phyloP scores from a whole-genome alignment of 805 yeast species.

The Osmozyma mogii region DNA sequence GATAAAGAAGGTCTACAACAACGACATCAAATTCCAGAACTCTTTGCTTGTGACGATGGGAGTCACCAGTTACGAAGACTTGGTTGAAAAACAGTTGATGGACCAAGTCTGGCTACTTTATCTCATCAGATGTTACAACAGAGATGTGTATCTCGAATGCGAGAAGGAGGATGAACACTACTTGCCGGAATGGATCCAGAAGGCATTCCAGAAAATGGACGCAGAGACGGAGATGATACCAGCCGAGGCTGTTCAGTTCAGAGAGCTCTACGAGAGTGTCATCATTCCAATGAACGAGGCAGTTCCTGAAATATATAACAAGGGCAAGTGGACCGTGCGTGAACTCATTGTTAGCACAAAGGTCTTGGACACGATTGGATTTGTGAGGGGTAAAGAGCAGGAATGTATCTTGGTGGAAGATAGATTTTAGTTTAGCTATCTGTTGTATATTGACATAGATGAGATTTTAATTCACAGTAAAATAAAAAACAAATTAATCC shows the following conservation, averaged over 20 bases:
- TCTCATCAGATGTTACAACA: slow-evolving; percentile 53
- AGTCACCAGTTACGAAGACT: slow-evolving; percentile 43
- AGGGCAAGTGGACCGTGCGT: slow-evolving; percentile 42
- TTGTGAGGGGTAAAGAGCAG: slow-evolving; percentile 37
- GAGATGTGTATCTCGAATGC: slow-evolving; percentile 16
- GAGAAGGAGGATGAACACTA: slow-evolving; percentile 23
- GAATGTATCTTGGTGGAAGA: slow-evolving; percentile 32
- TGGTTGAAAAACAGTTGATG: slow-evolving; percentile 39
- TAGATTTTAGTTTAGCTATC: too few species aligned
- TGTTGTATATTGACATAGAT: too few species aligned
- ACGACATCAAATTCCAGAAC: slow-evolving; percentile 45
- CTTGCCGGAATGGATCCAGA: slow-evolving; percentile 46
- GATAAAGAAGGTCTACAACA: slow-evolving; percentile 49
- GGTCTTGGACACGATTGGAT: slow-evolving; percentile 44
- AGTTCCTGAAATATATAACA: slow-evolving; percentile 50
- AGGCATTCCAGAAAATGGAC: slow-evolving; percentile 29
- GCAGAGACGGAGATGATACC: slow-evolving; percentile 34
- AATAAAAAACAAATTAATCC: too few species aligned
- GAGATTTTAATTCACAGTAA: too few species aligned
- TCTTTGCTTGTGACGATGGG: slow-evolving; percentile 53
- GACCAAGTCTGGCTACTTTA: slow-evolving; percentile 57
- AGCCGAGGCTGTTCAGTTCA: slow-evolving; percentile 49
- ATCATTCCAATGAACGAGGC: slow-evolving; percentile 40
- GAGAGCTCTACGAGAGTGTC: slow-evolving; percentile 44
- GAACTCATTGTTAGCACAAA: slow-evolving; percentile 44